Base-by-base conservation (phyloP, 768 basidiomycete genomes). In the Suillus fuscotomentosus region DNA sequence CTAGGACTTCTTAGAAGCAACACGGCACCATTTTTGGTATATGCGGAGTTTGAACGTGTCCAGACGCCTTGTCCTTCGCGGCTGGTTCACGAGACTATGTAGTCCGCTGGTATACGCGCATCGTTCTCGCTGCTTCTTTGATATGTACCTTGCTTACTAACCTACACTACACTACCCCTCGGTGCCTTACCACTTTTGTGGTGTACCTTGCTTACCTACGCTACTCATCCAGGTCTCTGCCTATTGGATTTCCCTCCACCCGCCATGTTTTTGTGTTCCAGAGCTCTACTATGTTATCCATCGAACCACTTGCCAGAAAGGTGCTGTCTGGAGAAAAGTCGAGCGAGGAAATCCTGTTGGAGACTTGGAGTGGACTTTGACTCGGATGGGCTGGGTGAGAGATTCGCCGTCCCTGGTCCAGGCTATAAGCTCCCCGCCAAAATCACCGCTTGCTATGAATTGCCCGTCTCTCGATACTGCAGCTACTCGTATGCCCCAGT, bases 401-500 rank as follows among this genome's bases (percentile, higher is more conserved):
- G 11, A 14, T 13, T 55, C 54, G 10, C 54, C 54, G 6, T 55
- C 54, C 6, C 54, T n/a, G 34, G 14, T 20, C 54, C 54, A 55
- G 20, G 34, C 34, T 11, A 55, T 36, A 11, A 55, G 20, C 20
- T 36, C n/a, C n/a, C 54, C 54, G 3, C 34, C n/a, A 1, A 1
- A 0, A 55, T 55, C 34, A 36, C n/a, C 13, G 2, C 11, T 55
- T 55, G 34, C 20, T n/a, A 55, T 55, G 20, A n/a, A 55, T 55
- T 55, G 10, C 34, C 34, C 53, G 6, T 55, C 34, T 55, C 20
- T 36, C n/a, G 54, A 55, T 22, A 55, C 54, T 3, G n/a, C 54
- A 34, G n/a, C 2, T n/a, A 0, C 5, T 34, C 3, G 5, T 34
- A 36, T 6, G 2, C 5, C 1, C 2, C 5, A 11, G 34, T 11